Base-by-base conservation (phyloP, 2,329 filamentous ascomycete genomes). In the Venturiaceae sp. region DNA sequence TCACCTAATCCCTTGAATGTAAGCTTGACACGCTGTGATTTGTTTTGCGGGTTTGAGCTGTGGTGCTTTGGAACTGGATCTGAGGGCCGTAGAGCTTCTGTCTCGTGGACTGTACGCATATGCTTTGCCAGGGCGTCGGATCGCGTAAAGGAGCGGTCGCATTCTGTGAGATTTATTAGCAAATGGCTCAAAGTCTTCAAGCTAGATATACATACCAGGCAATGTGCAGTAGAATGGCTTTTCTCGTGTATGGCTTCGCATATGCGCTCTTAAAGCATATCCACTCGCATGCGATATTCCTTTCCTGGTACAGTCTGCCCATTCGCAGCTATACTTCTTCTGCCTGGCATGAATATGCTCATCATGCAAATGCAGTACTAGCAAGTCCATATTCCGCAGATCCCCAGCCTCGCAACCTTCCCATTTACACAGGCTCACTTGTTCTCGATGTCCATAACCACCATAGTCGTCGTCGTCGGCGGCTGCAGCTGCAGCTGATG, bases 261-360 rank as follows among this genome's bases (percentile, higher is more conserved):
- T 96, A 69, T 99, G 94, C 9, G 94, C 94, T 71, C 95, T 92
- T 63, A 99, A 77, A 4, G 94, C 94, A 74, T 99, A 99, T 2
- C 90, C 94, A 67, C 91, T 96, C 1, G 92, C 92, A 74, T 99
- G 94, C 19, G 90, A 85, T 73, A 94, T 84, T 60, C 91, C 90
- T 75, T 96, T 97, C 62, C 92, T 78, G 57, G 80, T 81, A 71
- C 94, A 99, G 64, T 92, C 92, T 60, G 83, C 84, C 94, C 94
- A 99, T 74, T 97, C 92, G 74, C 94, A 99, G n/a, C 90, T 91
- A 71, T 97, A 97, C 72, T 94, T 96, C 75, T 95, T 96, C 75
- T 94, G 89, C 58, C 92, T 84, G 61, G 86, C 90, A 68, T 94
- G 90, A 67, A 97, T 96, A 73, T 99, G 94, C 60, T 92, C 90